Base-by-base conservation (phyloP, 2,329 filamentous ascomycete genomes). In the Penicillium sp. region DNA sequence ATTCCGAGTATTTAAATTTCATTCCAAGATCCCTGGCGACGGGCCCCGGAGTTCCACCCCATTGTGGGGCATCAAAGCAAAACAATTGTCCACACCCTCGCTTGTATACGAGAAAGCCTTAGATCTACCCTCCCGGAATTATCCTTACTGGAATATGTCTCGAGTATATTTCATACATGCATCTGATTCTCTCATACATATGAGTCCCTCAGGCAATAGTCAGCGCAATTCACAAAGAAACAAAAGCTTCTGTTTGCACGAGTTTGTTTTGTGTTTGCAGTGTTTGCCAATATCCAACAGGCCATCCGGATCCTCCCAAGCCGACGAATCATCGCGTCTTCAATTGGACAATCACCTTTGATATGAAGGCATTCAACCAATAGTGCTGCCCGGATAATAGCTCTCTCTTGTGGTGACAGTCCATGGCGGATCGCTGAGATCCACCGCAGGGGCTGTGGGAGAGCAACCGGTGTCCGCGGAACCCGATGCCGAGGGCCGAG, bases 291-390 rank as follows among this genome's bases (percentile, higher is more conserved):
- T 16, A 40, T 44, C 18, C 14, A 14, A 45, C 58, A 60, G 53
- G 53, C 58, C 58, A 60, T 60, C 46, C 58, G 58, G 58, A 60
- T 57, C 45, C 41, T 35, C 25, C 3, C 51, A 58, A 50, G 50
- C 58, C 58, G 58, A 56, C 58, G 58, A 56, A 49, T 55, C 46
- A 34, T 35, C 30, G n/a, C 13, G 4, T 5, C 19, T 30, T 25
- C 46, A 7, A 58, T 58, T 60, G 57, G 54, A 25, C 29, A 18
- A 38, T 13, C 27, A 6, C 12, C 8, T 27, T 30, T 5, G 3
- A 8, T n/a, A 35, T 41, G 6, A 7, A 14, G 14, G 12, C 12
- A 5, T 18, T 22, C 22, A 3, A 2, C 9, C 12, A 36, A 28
- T 2, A 6, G n/a, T 28, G 41, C 13, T 36, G 22, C n/a, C 41